Conservation (phyloP, 768 basidiomycete species). For the Lyophyllum shimeji region DNA sequence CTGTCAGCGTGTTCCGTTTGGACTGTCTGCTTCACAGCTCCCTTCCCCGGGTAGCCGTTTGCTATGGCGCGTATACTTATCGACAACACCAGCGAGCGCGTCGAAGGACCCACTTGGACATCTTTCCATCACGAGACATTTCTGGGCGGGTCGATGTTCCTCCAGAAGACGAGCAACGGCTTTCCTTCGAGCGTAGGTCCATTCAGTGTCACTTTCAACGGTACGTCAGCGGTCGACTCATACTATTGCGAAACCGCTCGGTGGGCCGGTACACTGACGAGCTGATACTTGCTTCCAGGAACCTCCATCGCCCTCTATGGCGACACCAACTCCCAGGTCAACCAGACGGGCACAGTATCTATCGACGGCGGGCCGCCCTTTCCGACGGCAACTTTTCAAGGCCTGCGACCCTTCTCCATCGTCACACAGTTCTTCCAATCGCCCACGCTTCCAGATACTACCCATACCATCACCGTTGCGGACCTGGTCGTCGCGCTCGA, state of each 20-base stretch:
- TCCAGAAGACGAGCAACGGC: background rate
- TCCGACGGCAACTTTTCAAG: background rate
- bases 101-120: background rate
- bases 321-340: background rate
- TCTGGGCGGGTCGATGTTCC: background rate
- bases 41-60: background rate
- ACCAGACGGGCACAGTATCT: background rate
- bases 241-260: background rate
- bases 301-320: background rate
- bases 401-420: background rate
- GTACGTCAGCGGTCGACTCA: background rate
- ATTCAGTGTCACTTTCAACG: background rate
- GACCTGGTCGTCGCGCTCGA: background rate
- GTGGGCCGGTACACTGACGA: background rate
- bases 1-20: no score
- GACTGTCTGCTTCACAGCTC: no score
- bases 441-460: background rate
- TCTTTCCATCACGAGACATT: background rate
- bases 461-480: background rate
- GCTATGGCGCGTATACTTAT: background rate
- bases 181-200: no score
- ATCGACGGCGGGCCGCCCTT: background rate
- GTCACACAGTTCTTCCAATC: background rate
- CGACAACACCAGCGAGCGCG: background rate
- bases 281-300: background rate